phyloP scores from a whole-genome alignment of 108 stramenopile genomes.

The Cyclostephanos tholiformis region DNA sequence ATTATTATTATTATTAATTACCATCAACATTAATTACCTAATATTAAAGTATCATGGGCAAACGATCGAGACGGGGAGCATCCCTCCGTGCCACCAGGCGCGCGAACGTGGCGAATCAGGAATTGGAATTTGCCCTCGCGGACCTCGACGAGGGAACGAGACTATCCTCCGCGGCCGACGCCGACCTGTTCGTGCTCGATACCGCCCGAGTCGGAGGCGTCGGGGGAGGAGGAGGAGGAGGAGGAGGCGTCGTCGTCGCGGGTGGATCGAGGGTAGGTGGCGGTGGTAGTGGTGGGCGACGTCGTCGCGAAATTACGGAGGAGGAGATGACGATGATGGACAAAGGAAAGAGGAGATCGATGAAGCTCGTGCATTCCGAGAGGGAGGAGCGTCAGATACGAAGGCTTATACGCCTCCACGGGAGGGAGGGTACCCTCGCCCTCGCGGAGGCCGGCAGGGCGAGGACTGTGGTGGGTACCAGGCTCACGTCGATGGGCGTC shows the following conservation, averaged over 20 bases:
- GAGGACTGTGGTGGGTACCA: constrained; percentile 4
- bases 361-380: constrained; percentile 50
- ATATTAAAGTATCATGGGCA: constrained; percentile 84
- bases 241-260: constrained; percentile 23
- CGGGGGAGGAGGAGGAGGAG: background rate
- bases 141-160: constrained; percentile 50
- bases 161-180: constrained; percentile 56
- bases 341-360: constrained; percentile 7
- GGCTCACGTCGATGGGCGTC: constrained; percentile 38
- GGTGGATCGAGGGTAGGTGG: no score
- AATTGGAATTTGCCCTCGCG: constrained; percentile 57
- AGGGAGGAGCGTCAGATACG: constrained; percentile 64
- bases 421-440: constrained; percentile 36
- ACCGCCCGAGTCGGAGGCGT: constrained; percentile 46
- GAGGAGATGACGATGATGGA: constrained; percentile 22
- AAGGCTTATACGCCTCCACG: constrained; percentile 52
- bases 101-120: constrained; percentile 44
- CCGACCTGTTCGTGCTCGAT: constrained; percentile 81
- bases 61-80: constrained; percentile 62
- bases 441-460: constrained; percentile 39
- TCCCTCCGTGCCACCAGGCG: constrained; percentile 68
- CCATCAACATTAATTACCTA: no score
- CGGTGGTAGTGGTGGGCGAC: no score
- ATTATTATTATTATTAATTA: no score
- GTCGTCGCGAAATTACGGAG: no score